Base-by-base conservation (phyloP, 2,329 filamentous ascomycete genomes). In the Aspergillus phoenicis region DNA sequence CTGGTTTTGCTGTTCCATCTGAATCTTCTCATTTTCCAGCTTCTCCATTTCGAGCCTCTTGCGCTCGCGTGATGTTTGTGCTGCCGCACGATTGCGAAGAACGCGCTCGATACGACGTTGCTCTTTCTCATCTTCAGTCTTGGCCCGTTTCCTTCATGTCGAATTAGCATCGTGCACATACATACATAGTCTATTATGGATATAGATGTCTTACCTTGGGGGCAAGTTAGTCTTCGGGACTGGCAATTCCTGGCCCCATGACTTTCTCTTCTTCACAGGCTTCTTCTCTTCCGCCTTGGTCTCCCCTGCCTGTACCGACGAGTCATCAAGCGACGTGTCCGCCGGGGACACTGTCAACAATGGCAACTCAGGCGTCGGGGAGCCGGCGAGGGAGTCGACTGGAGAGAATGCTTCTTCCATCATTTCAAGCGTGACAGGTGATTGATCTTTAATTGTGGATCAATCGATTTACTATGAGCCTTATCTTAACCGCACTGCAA, bases 111-210 rank as follows among this genome's bases (percentile, higher is more conserved):
- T 96, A 64, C 95, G 91, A 48, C 95, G 90, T 79, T 99, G 95
- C 80, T 98, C 95, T 81, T 99, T 99, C 80, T 99, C 95, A 73
- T 97, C 95, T 71, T 96, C 94, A 2, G 95, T 99, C 85, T 98
- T 99, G 70, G 95, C 95, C 64, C 95, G 92, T 87, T 99, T 99
- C 68, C 91, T 92, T 64, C 0, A 59, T 58, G 7, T 62, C 2
- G 54, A 8, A 55, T 72, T 63, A 66, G 64, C 20, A 33, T 24
- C 43, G 17, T 48, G 17, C 30, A 20, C 53, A 24, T 36, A 36
- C 10, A 36, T 6, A 20, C 20, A 47, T 36, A n/a, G n/a, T 11
- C 4, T 28, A 41, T 5, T 36, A 63, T 48, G 6, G 8, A 45
- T n/a, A 1, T 24, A 1, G 3, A 15, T 38, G 64, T 73, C 81